Conservation (phyloP, 2,329 filamentous ascomycete genomes). For the Talaromyces rugulosus region DNA sequence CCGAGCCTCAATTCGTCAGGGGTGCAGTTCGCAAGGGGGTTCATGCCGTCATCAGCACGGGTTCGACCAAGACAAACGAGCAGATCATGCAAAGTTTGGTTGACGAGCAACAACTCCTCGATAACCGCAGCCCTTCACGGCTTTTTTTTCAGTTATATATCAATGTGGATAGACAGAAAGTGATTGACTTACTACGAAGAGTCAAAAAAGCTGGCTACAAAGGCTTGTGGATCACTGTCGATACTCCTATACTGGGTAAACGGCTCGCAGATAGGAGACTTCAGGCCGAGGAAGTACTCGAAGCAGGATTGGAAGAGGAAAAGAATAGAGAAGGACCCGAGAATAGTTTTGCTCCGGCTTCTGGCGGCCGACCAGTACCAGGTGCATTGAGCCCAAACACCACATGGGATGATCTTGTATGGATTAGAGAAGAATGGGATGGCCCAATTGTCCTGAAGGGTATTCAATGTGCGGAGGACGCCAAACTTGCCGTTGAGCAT, state of each 20-base stretch:
- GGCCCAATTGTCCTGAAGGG: slow-evolving; percentile 8
- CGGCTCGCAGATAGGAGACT: not conserved
- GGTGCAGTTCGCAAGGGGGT: not conserved
- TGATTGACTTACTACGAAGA: not conserved
- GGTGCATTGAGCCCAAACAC: not conserved
- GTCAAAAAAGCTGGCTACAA: not conserved
- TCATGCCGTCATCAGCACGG: not conserved
- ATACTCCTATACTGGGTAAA: slow-evolving; percentile 4
- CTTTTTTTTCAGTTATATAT: not conserved
- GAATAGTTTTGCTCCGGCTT: not conserved
- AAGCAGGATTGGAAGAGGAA: not conserved
- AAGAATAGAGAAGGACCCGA: not conserved
- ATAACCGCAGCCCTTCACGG: not conserved
- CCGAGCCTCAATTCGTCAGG: not conserved
- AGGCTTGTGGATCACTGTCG: not conserved
- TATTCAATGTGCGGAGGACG: slow-evolving; percentile 3
- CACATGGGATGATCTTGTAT: not conserved
- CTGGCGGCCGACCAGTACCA: not conserved
- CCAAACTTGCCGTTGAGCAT: not conserved
- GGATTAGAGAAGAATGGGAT: slow-evolving; percentile 1
- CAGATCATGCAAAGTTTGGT: not conserved
- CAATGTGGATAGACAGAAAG: not conserved
- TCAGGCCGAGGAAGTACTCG: not conserved
- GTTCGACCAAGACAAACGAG: not conserved
- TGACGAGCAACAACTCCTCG: not conserved